phyloP scores from a whole-genome alignment of 345 rosid species.

The Populus nigra region DNA sequence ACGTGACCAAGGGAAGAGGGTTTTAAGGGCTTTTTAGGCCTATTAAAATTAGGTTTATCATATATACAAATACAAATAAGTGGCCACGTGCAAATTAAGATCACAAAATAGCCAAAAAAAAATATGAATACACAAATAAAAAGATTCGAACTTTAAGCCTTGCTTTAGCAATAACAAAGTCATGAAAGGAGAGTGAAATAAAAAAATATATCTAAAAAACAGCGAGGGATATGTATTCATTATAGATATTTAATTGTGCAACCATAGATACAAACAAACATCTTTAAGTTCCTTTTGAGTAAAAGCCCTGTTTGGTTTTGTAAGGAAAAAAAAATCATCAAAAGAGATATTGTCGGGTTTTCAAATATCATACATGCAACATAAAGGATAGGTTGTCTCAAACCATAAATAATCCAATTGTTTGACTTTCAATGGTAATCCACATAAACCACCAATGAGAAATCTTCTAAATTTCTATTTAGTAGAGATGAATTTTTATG shows the following conservation, averaged over 20 bases:
- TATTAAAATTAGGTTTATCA: too few species aligned
- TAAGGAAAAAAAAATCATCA: not conserved
- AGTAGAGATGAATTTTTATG: too few species aligned
- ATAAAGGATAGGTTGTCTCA: too few species aligned
- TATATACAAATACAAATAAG: not conserved
- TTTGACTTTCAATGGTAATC: too few species aligned
- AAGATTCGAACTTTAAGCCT: constrained; percentile 9
- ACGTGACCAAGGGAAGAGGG: too few species aligned
- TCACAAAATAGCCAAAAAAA: not conserved
- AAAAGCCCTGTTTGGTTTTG: constrained; percentile 53
- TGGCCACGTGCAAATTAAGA: not conserved
- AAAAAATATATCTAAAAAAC: constrained; percentile 56
- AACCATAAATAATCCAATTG: too few species aligned
- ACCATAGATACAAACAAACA: constrained; percentile 66
- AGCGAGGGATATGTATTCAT: constrained; percentile 40
- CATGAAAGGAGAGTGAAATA: constrained; percentile 27
- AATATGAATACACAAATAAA: not conserved
- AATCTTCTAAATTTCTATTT: too few species aligned
- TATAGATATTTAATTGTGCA: constrained; percentile 53
- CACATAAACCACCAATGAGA: too few species aligned
- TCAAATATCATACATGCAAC: too few species aligned
- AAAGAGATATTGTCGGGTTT: too few species aligned
- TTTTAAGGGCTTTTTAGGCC: too few species aligned
- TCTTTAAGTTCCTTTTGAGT: constrained; percentile 59
- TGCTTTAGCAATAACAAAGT: constrained; percentile 86